Evolutionary conservation across 2,329 filamentous ascomycete genomes (phyloP), one percentile per base, ranked within the genome.

Genomic region (Emericellopsis atlantica): DNA sequence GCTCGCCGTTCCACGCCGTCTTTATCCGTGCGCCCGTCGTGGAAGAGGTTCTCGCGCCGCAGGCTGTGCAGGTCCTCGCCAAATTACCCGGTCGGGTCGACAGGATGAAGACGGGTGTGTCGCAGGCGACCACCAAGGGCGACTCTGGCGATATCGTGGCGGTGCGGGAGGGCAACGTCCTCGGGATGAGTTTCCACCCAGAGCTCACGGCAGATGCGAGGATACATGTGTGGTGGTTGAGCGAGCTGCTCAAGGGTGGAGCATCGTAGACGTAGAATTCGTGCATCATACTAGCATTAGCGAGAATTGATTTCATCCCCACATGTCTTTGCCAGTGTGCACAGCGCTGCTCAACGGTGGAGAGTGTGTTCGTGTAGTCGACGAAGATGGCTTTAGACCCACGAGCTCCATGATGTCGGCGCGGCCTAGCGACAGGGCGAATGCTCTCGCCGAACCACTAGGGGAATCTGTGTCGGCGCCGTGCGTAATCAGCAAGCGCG

Each of bases 21-120:
- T 98, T 98, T 59, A 98, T 98, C 52, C 76, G 92, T 8, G 92
- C 92, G 0, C 92, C 92, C 0, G 82, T 96, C 1, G 90, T 98
- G 1, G 89, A 96, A 58, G 81, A 81, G 54, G 64, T 96, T 1
- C 61, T 95, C 22, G 47, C 50, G 1, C 51, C 55, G 18, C 47
- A 44, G 10, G 60, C 61, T 2, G 70, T 76, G 5, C 59, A 72
- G 44, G 60, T 78, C 5, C 58, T 79, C 22, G 73, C 68, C 1
- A 67, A 59, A n/a, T 54, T 78, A 8, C 64, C 70, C 1, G 48
- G 59, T 45, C 47, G 64, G 42, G 37, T 64, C 44, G 32, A 60
- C 49, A 59, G 62, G 54, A 55, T 59, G 43, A 60, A 55, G 44
- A 45, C 56, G 35, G 55, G 62, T 40, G 46, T 62, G 32, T 56